Evolutionary conservation across 306 rosid species (phyloP).

Genomic region (Dalbergia oliveri): DNA sequence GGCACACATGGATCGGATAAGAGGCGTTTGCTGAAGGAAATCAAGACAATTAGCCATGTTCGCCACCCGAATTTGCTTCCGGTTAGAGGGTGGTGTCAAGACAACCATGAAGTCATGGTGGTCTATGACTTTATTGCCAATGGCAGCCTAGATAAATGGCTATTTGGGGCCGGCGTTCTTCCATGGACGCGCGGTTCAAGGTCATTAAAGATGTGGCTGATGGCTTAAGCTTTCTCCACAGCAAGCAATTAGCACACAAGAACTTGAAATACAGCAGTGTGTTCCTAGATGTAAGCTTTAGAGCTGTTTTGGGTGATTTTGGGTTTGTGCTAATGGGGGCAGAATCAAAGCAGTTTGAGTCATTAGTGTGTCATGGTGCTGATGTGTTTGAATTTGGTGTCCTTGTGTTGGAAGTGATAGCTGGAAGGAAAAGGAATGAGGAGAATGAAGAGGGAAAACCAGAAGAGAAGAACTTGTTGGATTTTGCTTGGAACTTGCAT

Average conservation of each 20-base stretch:
- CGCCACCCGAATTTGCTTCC: slow-evolving; percentile 82
- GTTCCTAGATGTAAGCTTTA: slow-evolving; percentile 74
- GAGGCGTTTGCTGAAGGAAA: slow-evolving; percentile 72
- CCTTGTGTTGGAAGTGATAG: slow-evolving; percentile 76
- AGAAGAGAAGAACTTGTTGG: slow-evolving; percentile 66
- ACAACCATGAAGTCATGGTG: slow-evolving; percentile 61
- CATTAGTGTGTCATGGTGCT: slow-evolving; percentile 60
- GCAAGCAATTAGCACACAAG: slow-evolving; percentile 71
- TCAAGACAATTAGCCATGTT: slow-evolving; percentile 53
- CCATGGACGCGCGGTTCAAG: slow-evolving; percentile 80
- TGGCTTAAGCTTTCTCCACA: slow-evolving; percentile 64
- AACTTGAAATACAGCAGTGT: slow-evolving; percentile 78
- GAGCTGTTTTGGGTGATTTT: slow-evolving; percentile 75
- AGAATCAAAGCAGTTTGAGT: slow-evolving; percentile 69
- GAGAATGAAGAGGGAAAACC: slow-evolving; percentile 47
- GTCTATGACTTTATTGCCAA: slow-evolving; percentile 73
- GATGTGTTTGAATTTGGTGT: slow-evolving; percentile 85
- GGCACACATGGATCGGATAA: slow-evolving; percentile 62
- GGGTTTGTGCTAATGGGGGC: slow-evolving; percentile 68
- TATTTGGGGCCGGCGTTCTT: slow-evolving; percentile 77
- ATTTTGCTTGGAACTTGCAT: slow-evolving; percentile 77
- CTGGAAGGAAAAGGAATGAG: slow-evolving; percentile 67
- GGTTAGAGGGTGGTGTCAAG: slow-evolving; percentile 78
- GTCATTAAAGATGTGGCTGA: slow-evolving; percentile 73
- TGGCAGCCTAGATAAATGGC: slow-evolving; percentile 82